phyloP scores from a whole-genome alignment of 2,329 filamentous ascomycete species.

The Aspergillus pseudonomiae region DNA sequence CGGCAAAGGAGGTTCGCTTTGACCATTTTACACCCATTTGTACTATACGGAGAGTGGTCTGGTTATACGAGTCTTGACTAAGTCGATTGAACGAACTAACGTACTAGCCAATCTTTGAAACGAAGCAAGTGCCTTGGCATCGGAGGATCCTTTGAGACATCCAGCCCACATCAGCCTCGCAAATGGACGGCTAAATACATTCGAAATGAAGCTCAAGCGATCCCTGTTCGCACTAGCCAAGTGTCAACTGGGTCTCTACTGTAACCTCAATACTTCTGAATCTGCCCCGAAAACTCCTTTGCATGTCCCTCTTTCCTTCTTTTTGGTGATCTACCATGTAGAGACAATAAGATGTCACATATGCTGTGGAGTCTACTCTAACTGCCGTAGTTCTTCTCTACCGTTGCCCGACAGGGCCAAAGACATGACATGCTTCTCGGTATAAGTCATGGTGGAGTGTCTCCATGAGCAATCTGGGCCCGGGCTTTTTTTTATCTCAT shows the following conservation, averaged over 20 bases:
- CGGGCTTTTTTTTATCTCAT: background rate
- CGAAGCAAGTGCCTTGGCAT: background rate
- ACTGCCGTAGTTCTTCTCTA: background rate
- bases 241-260: background rate
- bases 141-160: too few species aligned
- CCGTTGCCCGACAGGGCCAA: background rate
- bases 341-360: background rate
- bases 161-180: too few species aligned
- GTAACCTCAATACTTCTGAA: background rate
- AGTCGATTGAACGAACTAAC: background rate
- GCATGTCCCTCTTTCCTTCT: background rate
- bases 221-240: constrained; percentile 1
- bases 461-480: background rate
- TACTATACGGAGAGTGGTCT: too few species aligned
- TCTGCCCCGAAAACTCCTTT: background rate
- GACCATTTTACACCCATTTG: too few species aligned
- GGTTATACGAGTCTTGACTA: background rate
- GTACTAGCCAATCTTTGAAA: background rate
- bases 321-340: background rate
- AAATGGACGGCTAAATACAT: too few species aligned
- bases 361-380: background rate
- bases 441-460: background rate
- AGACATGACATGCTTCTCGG: background rate
- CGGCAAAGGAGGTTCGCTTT: too few species aligned
- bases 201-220: background rate